Conservation (phyloP, 2,329 filamentous ascomycete genomes). For the Alternaria sp. region DNA sequence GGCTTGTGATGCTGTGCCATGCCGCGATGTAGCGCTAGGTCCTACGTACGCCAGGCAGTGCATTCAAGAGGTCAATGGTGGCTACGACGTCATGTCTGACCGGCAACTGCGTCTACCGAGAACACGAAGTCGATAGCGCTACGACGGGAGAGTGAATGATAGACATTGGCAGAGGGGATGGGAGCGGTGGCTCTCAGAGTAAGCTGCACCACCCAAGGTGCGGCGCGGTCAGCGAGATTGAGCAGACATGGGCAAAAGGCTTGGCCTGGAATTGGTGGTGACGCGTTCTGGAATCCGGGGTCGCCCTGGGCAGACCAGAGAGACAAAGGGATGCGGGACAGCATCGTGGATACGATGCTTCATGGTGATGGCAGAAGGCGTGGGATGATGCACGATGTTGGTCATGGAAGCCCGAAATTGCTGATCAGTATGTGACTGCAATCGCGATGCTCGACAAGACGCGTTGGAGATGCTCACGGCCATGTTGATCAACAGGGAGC, state of each 20-base stretch:
- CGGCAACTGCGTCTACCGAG: constrained; percentile 1
- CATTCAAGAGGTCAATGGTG: neutral
- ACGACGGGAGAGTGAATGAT: neutral
- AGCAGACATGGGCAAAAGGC: constrained; percentile 10
- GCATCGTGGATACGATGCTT: neutral
- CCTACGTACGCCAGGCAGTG: constrained; percentile 7
- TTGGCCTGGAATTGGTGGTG: constrained; percentile 15
- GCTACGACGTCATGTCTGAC: constrained; percentile 12
- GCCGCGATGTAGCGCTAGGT: constrained; percentile 13
- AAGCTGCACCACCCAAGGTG: constrained; percentile 13
- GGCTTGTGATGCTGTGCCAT: constrained; percentile 5
- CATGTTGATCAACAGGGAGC: constrained; percentile 11
- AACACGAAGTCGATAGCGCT: constrained; percentile 4
- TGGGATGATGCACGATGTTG: neutral
- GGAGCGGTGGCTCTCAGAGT: constrained; percentile 20
- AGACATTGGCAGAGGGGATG: constrained; percentile 5
- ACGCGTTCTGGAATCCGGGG: constrained; percentile 15
- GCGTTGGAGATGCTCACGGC: constrained; percentile 4
- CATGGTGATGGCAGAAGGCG: neutral
- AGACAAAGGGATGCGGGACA: constrained; percentile 10
- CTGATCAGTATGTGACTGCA: neutral
- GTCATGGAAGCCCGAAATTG: neutral
- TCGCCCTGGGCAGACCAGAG: constrained; percentile 8
- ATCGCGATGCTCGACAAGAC: neutral
- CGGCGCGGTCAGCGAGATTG: constrained; percentile 21